A percentile compares a stretch with the other conserved stretches of the same genome.
These are phyloP conservation scores for Aspergillus versicolor DNA, from an alignment of 2,329 filamentous ascomycete species.

Conservation along the genomic window DNA sequence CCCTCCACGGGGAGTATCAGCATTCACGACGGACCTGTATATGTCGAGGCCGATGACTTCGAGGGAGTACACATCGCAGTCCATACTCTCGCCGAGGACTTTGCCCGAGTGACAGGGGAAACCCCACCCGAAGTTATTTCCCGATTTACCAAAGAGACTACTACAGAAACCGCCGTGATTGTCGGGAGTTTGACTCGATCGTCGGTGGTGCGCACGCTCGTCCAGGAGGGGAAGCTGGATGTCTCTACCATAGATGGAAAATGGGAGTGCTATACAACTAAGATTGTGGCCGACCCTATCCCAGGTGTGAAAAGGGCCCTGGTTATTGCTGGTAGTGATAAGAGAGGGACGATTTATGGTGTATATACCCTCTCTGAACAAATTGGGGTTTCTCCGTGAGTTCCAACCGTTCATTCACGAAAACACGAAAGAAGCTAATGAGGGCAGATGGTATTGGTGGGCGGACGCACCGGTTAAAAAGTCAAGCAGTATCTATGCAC, in stretches of 20 bases:
- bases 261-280: background rate
- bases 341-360: background rate
- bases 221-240: background rate
- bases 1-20: no score
- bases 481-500: background rate
- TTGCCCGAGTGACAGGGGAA: no score
- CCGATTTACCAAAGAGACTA: rapidly evolving
- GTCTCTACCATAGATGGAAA: background rate
- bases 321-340: background rate
- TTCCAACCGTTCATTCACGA: no score
- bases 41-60: no score
- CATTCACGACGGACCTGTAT: no score
- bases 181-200: no score
- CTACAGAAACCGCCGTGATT: no score
- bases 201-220: background rate
- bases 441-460: background rate
- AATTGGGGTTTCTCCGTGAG: background rate
- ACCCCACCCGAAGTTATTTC: no score
- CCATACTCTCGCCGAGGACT: no score
- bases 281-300: background rate
- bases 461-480: background rate
- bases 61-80: no score
- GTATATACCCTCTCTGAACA: background rate
- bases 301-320: background rate
- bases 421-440: background rate